Conservation (phyloP, 2,329 filamentous ascomycete species). For the Calonectria hawksworthii region DNA sequence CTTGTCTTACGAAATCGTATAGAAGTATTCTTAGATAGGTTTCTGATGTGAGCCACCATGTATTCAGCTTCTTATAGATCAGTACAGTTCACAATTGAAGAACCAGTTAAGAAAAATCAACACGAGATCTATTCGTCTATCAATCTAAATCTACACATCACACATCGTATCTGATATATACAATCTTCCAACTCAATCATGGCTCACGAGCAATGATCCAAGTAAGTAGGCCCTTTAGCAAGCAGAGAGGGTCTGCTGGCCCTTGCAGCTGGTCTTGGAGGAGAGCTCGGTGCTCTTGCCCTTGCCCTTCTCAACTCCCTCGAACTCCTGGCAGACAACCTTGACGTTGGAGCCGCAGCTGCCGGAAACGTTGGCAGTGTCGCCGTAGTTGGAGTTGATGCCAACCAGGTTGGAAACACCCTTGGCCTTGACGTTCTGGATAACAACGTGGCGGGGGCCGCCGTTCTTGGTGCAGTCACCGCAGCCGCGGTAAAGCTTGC, state of each 20-base stretch:
- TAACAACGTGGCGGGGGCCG: slow-evolving; percentile 38
- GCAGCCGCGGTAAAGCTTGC: slow-evolving; percentile 44
- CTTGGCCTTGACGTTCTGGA: slow-evolving; percentile 37
- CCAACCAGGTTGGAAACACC: slow-evolving; percentile 41
- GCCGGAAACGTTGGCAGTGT: slow-evolving; percentile 35
- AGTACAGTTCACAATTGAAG: background rate
- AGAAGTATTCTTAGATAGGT: background rate
- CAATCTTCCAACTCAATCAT: background rate
- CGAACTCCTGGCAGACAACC: slow-evolving; percentile 42
- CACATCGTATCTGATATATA: background rate
- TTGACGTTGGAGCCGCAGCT: slow-evolving; percentile 40
- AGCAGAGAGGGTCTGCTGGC: slow-evolving; percentile 19
- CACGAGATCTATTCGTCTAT: background rate
- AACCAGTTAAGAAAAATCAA: background rate
- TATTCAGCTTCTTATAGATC: background rate
- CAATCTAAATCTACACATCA: background rate
- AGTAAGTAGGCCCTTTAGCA: background rate
- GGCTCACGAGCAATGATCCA: background rate
- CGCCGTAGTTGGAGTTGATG: slow-evolving; percentile 45
- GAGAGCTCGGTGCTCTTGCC: slow-evolving; percentile 11
- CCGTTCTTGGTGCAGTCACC: slow-evolving; percentile 45
- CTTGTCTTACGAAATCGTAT: background rate
- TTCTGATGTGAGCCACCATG: background rate
- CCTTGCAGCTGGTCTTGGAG: slow-evolving; percentile 25
- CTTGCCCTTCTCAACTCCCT: slow-evolving; percentile 29